Evolutionary conservation across 2,329 filamentous ascomycete genomes (phyloP).

Genomic region (Talaromyces sp.): DNA sequence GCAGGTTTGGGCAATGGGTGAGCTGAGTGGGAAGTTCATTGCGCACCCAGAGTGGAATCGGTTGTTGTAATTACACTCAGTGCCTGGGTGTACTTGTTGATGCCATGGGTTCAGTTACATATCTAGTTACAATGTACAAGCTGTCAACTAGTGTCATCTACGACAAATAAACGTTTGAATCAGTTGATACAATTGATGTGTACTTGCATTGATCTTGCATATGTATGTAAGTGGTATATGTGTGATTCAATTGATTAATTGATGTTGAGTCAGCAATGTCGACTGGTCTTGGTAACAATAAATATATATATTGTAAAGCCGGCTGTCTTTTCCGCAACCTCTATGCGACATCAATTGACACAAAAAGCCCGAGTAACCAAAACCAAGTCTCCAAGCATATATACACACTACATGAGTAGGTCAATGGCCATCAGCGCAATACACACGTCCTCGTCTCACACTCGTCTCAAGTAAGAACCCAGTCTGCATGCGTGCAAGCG

Average conservation of each 20-base stretch:
- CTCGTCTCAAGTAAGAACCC: too few relatives aligned
- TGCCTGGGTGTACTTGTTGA: background rate
- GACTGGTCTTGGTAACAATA: background rate
- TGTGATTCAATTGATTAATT: too few relatives aligned
- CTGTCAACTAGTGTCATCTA: too few relatives aligned
- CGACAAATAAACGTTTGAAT: too few relatives aligned
- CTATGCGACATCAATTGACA: background rate
- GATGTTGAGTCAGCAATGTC: too few relatives aligned
- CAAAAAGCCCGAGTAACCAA: background rate
- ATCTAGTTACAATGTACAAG: too few relatives aligned
- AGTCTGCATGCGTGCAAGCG: background rate
- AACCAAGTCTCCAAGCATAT: background rate
- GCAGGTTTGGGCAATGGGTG: constrained; percentile 51
- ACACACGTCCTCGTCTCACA: too few relatives aligned
- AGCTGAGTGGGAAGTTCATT: constrained; percentile 61
- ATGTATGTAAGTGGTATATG: too few relatives aligned
- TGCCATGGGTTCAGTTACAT: too few relatives aligned
- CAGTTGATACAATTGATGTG: too few relatives aligned
- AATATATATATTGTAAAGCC: background rate
- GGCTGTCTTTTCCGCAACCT: background rate
- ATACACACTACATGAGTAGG: background rate
- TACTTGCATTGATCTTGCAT: too few relatives aligned
- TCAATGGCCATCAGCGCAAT: background rate
- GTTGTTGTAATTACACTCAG: background rate
- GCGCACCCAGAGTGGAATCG: constrained; percentile 55